These are phyloP conservation scores for Medicago arabica DNA, from an alignment of 306 rosid species.

Conservation along the genomic window DNA sequence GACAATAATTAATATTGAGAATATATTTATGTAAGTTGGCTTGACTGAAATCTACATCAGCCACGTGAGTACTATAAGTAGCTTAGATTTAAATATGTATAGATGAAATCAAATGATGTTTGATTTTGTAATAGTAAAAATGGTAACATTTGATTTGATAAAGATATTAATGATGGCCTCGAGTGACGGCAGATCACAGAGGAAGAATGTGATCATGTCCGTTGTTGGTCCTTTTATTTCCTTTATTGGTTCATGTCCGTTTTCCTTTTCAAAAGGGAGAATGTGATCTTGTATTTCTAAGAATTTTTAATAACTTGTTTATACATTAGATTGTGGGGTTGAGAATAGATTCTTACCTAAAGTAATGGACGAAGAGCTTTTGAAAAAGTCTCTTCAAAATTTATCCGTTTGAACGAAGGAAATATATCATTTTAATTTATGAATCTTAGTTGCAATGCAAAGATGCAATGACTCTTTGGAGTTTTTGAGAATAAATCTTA, in stretches of 20 bases:
- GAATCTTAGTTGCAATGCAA: no score
- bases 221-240: neutral
- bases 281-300: neutral
- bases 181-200: constrained; percentile 11
- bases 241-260: neutral
- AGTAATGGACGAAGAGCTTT: no score
- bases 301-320: neutral
- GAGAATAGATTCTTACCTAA: no score
- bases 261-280: neutral
- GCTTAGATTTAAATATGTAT: neutral
- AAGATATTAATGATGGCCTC: constrained; percentile 26
- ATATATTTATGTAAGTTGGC: constrained; percentile 17
- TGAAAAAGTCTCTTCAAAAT: no score
- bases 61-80: constrained; percentile 44
- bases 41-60: constrained; percentile 38
- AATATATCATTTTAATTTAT: no score
- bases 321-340: no score
- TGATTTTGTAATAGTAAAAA: neutral
- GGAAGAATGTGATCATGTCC: constrained; percentile 15
- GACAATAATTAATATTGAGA: neutral
- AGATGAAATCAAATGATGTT: constrained; percentile 21
- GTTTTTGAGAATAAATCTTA: no score
- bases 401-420: no score
- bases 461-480: no score
- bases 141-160: constrained; percentile 16